Base-by-base conservation (phyloP, 306 rosid species). In the Cyamopsis tetragonoloba region DNA sequence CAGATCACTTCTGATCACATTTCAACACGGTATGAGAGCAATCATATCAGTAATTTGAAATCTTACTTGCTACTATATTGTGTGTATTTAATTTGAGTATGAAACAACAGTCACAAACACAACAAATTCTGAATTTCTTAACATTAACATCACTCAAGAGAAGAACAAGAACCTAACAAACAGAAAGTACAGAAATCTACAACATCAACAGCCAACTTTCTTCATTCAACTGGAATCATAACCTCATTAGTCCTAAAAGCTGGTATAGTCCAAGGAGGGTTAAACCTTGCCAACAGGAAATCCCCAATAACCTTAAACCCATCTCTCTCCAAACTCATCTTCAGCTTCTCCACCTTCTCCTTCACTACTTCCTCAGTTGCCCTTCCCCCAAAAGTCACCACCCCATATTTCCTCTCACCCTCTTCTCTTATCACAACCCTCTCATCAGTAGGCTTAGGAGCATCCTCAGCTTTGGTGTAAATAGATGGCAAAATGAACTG, bases 221-320 rank as follows among this genome's bases (percentile, higher is more conserved):
- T n/a, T 84, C 78, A 92, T 71, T 86, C 87, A 61, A 88, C 58
- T 5, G 98, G 97, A 14, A 88, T 80, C 96, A 89, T 60, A 70
- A 93, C 82, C 79, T 89, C 98, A 26, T 86, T 93, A 10, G 91
- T 89, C 66, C 98, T 88, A 26, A 89, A 84, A 0, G 68, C 20
- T 51, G 97, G 90, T 39, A 93, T 49, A 10, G 97, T 86, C 83
- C 85, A 83, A 12, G 97, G 98, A 1, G 98, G 98, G 32, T 89
- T 93, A 39, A 86, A 89, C 87, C 98, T 93, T 0, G 83, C 98
- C 87, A 93, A 48, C 81, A 83, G 44, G 58, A 59, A 79, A 57
- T 93, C 89, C 12, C 95, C 98, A 50, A 54, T 12, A 3, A 86
- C 76, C 83, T 88, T 88, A 49, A 58, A 64, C 63, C 96, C 97